These are phyloP conservation scores for Furcasterigmium sp. DNA, from an alignment of 2,329 filamentous ascomycete genomes.

Conservation along the genomic window DNA sequence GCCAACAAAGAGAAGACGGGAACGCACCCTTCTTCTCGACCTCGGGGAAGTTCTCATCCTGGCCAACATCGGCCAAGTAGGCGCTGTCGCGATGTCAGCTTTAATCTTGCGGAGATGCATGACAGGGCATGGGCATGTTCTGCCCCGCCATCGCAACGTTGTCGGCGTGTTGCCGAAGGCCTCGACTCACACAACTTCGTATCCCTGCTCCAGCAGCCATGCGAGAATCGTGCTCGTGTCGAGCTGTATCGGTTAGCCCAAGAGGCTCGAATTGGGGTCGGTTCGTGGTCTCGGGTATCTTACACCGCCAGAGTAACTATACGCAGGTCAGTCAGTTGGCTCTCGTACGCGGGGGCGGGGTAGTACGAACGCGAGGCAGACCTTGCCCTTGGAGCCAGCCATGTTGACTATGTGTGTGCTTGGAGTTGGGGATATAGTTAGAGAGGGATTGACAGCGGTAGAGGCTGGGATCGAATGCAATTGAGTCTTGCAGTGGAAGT, in stretches of 20 bases:
- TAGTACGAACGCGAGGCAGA: constrained; percentile 7
- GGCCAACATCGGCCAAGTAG: constrained; percentile 61
- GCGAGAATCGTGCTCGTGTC: constrained; percentile 11
- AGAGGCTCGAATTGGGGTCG: not conserved
- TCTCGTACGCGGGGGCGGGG: not conserved
- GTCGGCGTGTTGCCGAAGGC: not conserved
- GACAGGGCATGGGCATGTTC: not conserved
- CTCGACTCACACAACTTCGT: not conserved
- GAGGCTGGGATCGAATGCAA: no score
- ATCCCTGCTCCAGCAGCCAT: constrained; percentile 7
- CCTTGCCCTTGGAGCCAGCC: constrained; percentile 6
- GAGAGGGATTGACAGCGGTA: no score
- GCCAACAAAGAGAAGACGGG: not conserved
- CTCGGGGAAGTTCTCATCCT: constrained; percentile 61
- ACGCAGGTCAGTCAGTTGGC: not conserved
- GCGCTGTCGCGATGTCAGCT: constrained; percentile 13
- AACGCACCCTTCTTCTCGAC: constrained; percentile 31
- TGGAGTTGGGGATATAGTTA: no score
- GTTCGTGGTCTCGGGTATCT: not conserved
- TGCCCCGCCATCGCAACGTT: no score
- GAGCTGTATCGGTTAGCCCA: not conserved
- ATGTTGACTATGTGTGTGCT: constrained; percentile 4
- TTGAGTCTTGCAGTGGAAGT: no score
- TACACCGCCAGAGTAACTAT: constrained; percentile 8
- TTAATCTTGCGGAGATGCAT: not conserved